phyloP scores from a whole-genome alignment of 2,329 filamentous ascomycete species.

The Aspergillus cejpii region DNA sequence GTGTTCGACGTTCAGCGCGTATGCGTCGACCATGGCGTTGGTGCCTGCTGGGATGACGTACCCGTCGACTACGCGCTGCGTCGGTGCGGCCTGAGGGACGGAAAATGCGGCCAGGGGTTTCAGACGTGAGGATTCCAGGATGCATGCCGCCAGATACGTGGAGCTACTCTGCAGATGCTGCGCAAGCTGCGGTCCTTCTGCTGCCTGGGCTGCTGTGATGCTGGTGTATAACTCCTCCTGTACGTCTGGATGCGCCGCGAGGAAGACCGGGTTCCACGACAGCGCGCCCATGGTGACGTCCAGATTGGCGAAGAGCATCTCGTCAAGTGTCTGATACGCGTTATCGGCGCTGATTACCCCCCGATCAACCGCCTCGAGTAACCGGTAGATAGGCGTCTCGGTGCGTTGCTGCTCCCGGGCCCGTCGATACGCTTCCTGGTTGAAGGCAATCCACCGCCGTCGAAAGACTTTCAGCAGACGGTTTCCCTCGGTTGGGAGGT shows the following conservation, averaged over 20 bases:
- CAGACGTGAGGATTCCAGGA: conserved; percentile 39
- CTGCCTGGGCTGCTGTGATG: not conserved
- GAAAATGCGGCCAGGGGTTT: conserved; percentile 39
- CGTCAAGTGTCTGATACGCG: conserved; percentile 42
- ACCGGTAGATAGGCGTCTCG: conserved; percentile 6
- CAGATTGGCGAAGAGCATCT: conserved; percentile 44
- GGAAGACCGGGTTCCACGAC: conserved; percentile 41
- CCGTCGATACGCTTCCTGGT: conserved; percentile 18
- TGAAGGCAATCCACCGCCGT: conserved; percentile 30
- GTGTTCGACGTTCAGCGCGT: conserved; percentile 40
- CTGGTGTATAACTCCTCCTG: conserved; percentile 3
- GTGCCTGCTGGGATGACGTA: conserved; percentile 35
- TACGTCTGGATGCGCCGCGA: conserved; percentile 34
- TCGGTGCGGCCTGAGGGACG: conserved; percentile 38
- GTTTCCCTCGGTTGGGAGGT: conserved; percentile 16
- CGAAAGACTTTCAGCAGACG: conserved; percentile 27
- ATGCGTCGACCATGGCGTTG: conserved; percentile 41
- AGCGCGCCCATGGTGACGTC: conserved; percentile 43
- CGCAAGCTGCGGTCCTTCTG: no score
- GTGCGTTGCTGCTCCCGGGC: not conserved
- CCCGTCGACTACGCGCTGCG: conserved; percentile 28
- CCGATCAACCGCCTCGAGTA: conserved; percentile 9
- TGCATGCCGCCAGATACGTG: conserved; percentile 29
- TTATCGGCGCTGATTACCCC: conserved; percentile 24
- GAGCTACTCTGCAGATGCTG: conserved; percentile 23